phyloP scores from a whole-genome alignment of 352 stramenopile species.

The Phytophthora melonis region DNA sequence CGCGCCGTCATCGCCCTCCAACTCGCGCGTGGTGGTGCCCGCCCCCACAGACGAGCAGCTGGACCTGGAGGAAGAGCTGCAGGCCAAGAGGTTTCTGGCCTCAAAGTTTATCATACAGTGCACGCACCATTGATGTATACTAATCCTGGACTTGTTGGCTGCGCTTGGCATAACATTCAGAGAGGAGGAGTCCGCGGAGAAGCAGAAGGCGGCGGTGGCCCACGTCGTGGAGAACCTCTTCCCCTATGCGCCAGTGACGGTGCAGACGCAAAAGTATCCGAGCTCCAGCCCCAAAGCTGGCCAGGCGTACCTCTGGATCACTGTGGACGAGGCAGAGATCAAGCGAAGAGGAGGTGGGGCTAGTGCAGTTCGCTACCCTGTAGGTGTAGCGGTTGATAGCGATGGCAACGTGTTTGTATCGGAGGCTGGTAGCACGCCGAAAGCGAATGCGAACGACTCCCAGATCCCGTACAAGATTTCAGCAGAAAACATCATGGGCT shows the following conservation, averaged over 20 bases:
- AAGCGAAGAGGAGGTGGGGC: constrained; percentile 51
- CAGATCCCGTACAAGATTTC: constrained; percentile 62
- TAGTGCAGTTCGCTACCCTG: constrained; percentile 68
- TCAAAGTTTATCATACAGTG: not conserved
- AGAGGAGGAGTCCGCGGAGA: constrained; percentile 52
- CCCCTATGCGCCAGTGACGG: constrained; percentile 76
- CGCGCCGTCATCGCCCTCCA: constrained; percentile 26
- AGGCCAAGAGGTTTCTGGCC: constrained; percentile 54
- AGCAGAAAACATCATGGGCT: constrained; percentile 66
- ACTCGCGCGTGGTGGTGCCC: constrained; percentile 28
- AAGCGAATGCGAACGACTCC: constrained; percentile 29
- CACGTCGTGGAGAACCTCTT: constrained; percentile 86
- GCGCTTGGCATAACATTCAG: constrained; percentile 25
- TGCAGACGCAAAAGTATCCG: constrained; percentile 81
- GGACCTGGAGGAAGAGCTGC: constrained; percentile 65
- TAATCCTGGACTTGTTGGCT: not conserved
- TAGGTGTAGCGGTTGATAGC: constrained; percentile 71
- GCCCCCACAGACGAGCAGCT: constrained; percentile 52
- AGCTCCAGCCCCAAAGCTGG: constrained; percentile 60
- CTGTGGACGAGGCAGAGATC: constrained; percentile 72
- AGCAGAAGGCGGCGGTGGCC: constrained; percentile 61
- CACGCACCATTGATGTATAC: not conserved
- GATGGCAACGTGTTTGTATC: constrained; percentile 83
- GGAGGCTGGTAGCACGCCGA: constrained; percentile 37
- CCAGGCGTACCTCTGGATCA: constrained; percentile 82